These are phyloP conservation scores for Barnettozyma wickerhamii DNA, from an alignment of 805 yeast genomes.

Conservation along the genomic window DNA sequence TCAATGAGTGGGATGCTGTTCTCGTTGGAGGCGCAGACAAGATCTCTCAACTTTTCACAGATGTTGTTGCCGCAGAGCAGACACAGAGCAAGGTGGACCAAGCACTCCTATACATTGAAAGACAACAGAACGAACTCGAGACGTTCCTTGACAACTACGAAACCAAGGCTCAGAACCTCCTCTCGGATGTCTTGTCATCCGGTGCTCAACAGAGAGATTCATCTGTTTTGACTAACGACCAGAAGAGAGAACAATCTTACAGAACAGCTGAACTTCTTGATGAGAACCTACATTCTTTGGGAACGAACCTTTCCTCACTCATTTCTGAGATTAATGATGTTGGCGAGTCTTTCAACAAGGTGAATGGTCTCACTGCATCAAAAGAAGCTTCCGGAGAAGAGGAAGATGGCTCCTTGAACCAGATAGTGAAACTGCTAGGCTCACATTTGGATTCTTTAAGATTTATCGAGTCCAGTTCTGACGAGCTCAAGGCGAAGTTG, in stretches of 20 bases:
- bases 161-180: slow-evolving; percentile 31
- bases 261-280: slow-evolving; percentile 81
- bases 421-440: slow-evolving; percentile 76
- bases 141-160: slow-evolving; percentile 79
- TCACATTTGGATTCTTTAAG: slow-evolving; percentile 86
- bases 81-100: slow-evolving; percentile 85
- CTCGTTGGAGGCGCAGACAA: slow-evolving; percentile 83
- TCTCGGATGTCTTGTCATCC: slow-evolving; percentile 34
- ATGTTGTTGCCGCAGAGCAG: slow-evolving; percentile 78
- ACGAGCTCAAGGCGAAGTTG: slow-evolving; percentile 61
- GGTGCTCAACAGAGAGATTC: slow-evolving; percentile 24
- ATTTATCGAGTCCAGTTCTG: slow-evolving; percentile 77
- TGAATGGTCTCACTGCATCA: slow-evolving; percentile 36
- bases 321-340: slow-evolving; percentile 81
- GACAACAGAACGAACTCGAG: slow-evolving; percentile 91
- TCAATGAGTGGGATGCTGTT: slow-evolving; percentile 81
- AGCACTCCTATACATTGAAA: slow-evolving; percentile 76
- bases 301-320: slow-evolving; percentile 68
- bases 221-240: slow-evolving; percentile 58
- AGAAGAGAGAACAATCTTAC: slow-evolving; percentile 86
- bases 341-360: slow-evolving; percentile 73
- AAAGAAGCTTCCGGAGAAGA: slow-evolving; percentile 31
- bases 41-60: slow-evolving; percentile 70
- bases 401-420: slow-evolving; percentile 48
- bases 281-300: slow-evolving; percentile 73